These are phyloP conservation scores for Paraglomus brasilianum DNA, from an alignment of 192 early-diverging fungal genomes.

Conservation along the genomic window DNA sequence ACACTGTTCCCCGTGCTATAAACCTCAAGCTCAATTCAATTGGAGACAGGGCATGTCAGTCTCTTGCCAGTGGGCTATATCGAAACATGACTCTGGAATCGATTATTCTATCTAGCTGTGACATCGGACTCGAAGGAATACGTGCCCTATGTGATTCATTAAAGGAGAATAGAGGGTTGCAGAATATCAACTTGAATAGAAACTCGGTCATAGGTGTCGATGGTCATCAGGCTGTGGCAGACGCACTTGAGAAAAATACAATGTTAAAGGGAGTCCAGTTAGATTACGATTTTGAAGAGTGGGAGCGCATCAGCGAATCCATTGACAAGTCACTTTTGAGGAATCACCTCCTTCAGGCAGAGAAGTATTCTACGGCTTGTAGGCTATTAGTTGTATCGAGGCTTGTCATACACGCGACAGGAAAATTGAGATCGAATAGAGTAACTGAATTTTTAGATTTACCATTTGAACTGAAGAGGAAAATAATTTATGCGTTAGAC, in stretches of 20 bases:
- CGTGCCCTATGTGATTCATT: slow-evolving; percentile 32
- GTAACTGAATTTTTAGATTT: neutral
- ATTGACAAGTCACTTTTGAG: slow-evolving; percentile 45
- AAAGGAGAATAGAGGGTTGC: slow-evolving; percentile 36
- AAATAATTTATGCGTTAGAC: slow-evolving; percentile 10
- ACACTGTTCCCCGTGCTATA: slow-evolving; percentile 26
- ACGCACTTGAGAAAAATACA: slow-evolving; percentile 38
- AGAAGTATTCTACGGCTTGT: slow-evolving; percentile 42
- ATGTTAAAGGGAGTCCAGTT: slow-evolving; percentile 45
- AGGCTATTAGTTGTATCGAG: slow-evolving; percentile 38
- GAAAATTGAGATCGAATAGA: neutral
- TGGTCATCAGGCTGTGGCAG: slow-evolving; percentile 42
- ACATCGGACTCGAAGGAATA: slow-evolving; percentile 37
- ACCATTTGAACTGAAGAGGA: slow-evolving; percentile 19
- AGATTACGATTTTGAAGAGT: slow-evolving; percentile 50
- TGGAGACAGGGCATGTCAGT: slow-evolving; percentile 25
- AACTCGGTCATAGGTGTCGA: slow-evolving; percentile 45
- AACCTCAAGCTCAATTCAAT: slow-evolving; percentile 40
- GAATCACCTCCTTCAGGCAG: slow-evolving; percentile 46
- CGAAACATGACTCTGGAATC: slow-evolving; percentile 42
- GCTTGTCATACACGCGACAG: slow-evolving; percentile 30
- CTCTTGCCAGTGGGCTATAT: slow-evolving; percentile 34
- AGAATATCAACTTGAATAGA: slow-evolving; percentile 40
- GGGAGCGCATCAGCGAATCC: slow-evolving; percentile 40
- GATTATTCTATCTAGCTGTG: slow-evolving; percentile 39